phyloP scores from a whole-genome alignment of 192 early-diverging fungal genomes.

The Lobosporangium transversale region DNA sequence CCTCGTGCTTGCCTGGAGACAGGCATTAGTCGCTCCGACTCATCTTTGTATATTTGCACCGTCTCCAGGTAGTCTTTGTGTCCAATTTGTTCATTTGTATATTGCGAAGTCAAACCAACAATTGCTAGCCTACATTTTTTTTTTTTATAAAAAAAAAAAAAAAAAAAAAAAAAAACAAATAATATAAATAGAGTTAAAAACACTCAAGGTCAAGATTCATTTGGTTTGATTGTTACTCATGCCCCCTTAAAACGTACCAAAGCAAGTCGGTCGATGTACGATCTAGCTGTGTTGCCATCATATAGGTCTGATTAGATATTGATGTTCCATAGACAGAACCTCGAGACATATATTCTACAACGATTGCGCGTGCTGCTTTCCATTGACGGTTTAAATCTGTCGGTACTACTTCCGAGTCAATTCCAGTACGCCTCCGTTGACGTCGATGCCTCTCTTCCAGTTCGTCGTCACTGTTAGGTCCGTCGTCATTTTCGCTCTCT shows the following conservation, averaged over 20 bases:
- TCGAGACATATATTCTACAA: slow-evolving; percentile 85
- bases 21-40: slow-evolving; percentile 68
- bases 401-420: slow-evolving; percentile 53
- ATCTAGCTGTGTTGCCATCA: slow-evolving; percentile 78
- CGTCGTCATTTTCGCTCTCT: slow-evolving; percentile 41
- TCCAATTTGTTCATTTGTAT: slow-evolving; percentile 76
- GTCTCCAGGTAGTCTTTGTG: slow-evolving; percentile 71
- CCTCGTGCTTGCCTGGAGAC: neutral
- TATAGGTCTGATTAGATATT: slow-evolving; percentile 76
- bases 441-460: slow-evolving; percentile 53
- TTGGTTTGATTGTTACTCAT: no score
- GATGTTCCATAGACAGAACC: slow-evolving; percentile 75
- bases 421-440: slow-evolving; percentile 44
- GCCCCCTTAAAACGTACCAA: slow-evolving; percentile 76
- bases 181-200: neutral
- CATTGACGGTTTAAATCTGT: slow-evolving; percentile 47
- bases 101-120: slow-evolving; percentile 83
- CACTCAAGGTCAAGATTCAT: no score
- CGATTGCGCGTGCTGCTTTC: slow-evolving; percentile 50
- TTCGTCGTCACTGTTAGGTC: slow-evolving; percentile 29
- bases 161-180: neutral
- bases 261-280: slow-evolving; percentile 75
- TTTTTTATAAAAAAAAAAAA: neutral
- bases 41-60: slow-evolving; percentile 72
- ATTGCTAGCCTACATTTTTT: slow-evolving; percentile 72